phyloP scores from a whole-genome alignment of 2,329 filamentous ascomycete genomes.

The Fusarium burgessii region DNA sequence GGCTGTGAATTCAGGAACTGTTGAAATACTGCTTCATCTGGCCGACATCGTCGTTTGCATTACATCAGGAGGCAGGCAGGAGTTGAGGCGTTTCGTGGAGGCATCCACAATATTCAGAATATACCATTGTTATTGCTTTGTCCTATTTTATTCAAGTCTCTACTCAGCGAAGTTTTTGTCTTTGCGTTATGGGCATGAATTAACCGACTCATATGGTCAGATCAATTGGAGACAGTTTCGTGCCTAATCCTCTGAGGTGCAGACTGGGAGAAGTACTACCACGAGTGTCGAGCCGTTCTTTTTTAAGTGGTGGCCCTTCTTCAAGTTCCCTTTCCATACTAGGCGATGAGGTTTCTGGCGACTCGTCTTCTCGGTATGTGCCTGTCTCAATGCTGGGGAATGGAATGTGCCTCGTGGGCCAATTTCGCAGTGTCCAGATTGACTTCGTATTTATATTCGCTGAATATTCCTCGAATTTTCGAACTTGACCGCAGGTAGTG shows the following conservation, averaged over 20 bases:
- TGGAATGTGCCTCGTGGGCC: slow-evolving; percentile 18
- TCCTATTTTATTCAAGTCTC: not conserved
- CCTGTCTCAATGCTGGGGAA: slow-evolving; percentile 12
- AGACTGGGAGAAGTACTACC: not conserved
- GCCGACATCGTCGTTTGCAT: slow-evolving; percentile 25
- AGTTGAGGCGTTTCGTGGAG: slow-evolving; percentile 37
- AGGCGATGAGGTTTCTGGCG: not conserved
- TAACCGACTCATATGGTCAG: not conserved
- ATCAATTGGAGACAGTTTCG: not conserved
- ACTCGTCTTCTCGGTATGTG: not conserved
- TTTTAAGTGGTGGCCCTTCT: not conserved
- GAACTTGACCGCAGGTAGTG: not conserved
- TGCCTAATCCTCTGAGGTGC: not conserved
- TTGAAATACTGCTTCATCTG: not conserved
- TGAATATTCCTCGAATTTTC: not conserved
- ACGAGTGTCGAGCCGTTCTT: not conserved
- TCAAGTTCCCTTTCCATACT: not conserved
- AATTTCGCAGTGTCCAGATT: slow-evolving; percentile 2
- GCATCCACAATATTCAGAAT: slow-evolving; percentile 22
- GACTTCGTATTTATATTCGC: not conserved
- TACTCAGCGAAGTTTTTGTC: not conserved
- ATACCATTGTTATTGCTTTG: slow-evolving; percentile 29
- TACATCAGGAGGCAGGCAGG: slow-evolving; percentile 29
- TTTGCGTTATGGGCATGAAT: not conserved
- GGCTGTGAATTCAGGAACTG: not conserved